Base-by-base conservation (phyloP, 352 stramenopile species). In the Phytopythium montanum region DNA sequence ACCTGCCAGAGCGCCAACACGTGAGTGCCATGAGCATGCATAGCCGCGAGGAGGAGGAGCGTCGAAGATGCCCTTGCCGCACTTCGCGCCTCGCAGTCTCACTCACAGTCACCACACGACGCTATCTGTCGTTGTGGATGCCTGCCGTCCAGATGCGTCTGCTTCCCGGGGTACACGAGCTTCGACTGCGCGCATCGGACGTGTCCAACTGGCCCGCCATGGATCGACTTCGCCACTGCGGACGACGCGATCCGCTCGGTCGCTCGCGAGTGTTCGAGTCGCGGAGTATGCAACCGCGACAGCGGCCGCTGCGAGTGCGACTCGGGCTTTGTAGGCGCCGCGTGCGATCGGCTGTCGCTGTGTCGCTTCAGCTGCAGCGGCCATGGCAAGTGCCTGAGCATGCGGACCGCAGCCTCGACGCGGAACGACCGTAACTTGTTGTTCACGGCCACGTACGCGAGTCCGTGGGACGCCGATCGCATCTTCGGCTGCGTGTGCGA, bases 401-500 rank as follows among this genome's bases (percentile, higher is more conserved):
- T 97, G 73, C 61, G 64, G 18, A 57, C 73, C n/a, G 68, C 74
- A 28, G 85, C 64, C 0, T 59, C 72, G 12, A 68, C 73, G 57
- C 66, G 63, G 44, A 89, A 91, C 60, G 79, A 90, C 65, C 73
- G 68, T 64, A 90, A 86, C 23, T 62, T 90, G 53, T 60, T 90
- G 54, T 76, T 78, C 34, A 76, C 73, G 2, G 59, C 72, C n/a
- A 67, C 57, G 34, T 89, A 92, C 66, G 66, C 72, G 14, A 73
- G 69, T 16, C 69, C 70, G 0, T 97, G 90, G 90, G 90, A 97
- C 60, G 87, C 90, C 5, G 70, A 92, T 29, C 79, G 84, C 28
- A 90, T 97, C 36, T 76, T 81, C 44, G 84, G 84, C 55, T 97
- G 90, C 55, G 71, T 94, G 26, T 98, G 93, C 61, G 92, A 98